Evolutionary conservation across 2,329 filamentous ascomycete genomes (phyloP).

Genomic region (Escovopsis sp.): DNA sequence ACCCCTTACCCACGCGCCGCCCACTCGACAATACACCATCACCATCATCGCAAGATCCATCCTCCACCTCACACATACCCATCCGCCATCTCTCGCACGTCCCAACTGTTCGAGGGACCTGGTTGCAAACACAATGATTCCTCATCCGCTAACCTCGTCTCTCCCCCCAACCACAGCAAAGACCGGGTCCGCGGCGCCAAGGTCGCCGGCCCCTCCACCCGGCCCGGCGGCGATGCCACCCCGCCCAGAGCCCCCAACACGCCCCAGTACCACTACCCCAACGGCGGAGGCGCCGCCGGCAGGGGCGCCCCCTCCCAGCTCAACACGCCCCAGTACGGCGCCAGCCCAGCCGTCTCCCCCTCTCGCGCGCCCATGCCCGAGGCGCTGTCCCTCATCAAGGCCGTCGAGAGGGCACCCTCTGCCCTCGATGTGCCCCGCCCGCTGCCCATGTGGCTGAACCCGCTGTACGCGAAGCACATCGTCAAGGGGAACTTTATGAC

Average conservation of each 20-base stretch:
- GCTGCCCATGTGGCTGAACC: slow-evolving; percentile 57
- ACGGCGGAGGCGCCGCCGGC: slow-evolving; percentile 31
- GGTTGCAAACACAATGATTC: too few species aligned
- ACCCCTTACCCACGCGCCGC: too few species aligned
- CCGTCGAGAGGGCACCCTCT: slow-evolving; percentile 52
- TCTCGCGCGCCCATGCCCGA: slow-evolving; percentile 45
- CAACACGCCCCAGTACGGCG: slow-evolving; percentile 25
- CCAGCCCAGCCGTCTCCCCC: slow-evolving; percentile 30
- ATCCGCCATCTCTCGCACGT: too few species aligned
- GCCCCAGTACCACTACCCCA: slow-evolving; percentile 24
- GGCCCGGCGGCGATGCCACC: slow-evolving; percentile 1
- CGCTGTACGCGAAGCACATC: slow-evolving; percentile 67
- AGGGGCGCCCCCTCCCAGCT: slow-evolving; percentile 18
- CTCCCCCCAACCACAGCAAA: slow-evolving; percentile 2
- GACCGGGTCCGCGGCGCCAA: slow-evolving; percentile 6
- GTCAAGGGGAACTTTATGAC: slow-evolving; percentile 98
- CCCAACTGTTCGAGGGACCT: too few species aligned
- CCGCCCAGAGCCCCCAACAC: slow-evolving; percentile 13
- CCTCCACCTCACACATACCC: too few species aligned
- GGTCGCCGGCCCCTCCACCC: slow-evolving; percentile 4
- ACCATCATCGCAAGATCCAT: too few species aligned
- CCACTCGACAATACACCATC: too few species aligned
- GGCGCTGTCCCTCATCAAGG: slow-evolving; percentile 48
- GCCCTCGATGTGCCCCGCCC: slow-evolving; percentile 19
- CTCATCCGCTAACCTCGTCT: too few species aligned